These are phyloP conservation scores for Mrakia gelida DNA, from an alignment of 768 basidiomycete genomes.

Conservation along the genomic window DNA sequence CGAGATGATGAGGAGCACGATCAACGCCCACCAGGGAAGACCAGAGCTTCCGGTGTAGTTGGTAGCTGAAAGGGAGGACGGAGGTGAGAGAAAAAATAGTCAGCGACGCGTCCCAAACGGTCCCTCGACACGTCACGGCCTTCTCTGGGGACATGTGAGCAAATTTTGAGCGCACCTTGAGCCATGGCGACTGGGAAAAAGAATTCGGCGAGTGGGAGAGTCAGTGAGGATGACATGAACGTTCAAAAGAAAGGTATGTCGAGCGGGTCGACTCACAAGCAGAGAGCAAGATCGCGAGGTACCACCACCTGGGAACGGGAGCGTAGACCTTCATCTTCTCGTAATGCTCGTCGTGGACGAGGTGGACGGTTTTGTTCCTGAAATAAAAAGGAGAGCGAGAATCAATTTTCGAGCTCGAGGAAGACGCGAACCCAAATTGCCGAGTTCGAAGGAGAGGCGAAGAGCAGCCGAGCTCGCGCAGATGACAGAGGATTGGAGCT, in stretches of 20 bases:
- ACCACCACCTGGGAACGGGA: slow-evolving; percentile 38
- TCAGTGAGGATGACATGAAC: too few relatives aligned
- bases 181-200: slow-evolving; percentile 1
- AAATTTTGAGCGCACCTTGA: slow-evolving; percentile 13
- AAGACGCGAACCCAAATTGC: too few relatives aligned
- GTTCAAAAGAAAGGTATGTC: too few relatives aligned
- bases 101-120: not conserved
- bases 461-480: too few relatives aligned
- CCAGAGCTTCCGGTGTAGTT: slow-evolving; percentile 30
- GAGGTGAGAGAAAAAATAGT: too few relatives aligned
- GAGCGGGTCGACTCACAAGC: too few relatives aligned
- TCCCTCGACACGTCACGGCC: too few relatives aligned
- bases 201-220: too few relatives aligned
- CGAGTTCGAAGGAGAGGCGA: too few relatives aligned
- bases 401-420: too few relatives aligned
- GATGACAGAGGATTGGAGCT: too few relatives aligned
- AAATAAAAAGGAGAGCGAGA: not conserved
- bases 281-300: slow-evolving; percentile 19
- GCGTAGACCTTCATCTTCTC: slow-evolving; percentile 35
- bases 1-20: slow-evolving; percentile 34
- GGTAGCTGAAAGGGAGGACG: not conserved
- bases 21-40: slow-evolving; percentile 39
- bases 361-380: slow-evolving; percentile 28
- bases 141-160: too few relatives aligned
- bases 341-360: slow-evolving; percentile 32